phyloP scores from a whole-genome alignment of 345 rosid genomes.

The Pugionium dolabratum region DNA sequence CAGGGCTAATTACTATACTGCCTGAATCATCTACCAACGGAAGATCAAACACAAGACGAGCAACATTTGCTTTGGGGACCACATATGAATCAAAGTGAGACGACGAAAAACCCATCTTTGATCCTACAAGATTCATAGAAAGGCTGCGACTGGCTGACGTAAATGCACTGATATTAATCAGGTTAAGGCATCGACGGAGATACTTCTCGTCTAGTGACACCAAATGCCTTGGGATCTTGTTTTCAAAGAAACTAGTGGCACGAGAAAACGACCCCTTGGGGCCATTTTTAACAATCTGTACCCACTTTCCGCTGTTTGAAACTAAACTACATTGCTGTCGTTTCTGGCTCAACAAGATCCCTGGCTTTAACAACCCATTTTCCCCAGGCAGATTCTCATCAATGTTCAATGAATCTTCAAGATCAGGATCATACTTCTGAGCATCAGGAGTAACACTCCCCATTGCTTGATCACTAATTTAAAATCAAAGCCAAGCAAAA shows the following conservation, averaged over 20 bases:
- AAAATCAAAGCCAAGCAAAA: conserved; percentile 23
- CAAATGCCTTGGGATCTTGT: conserved; percentile 73
- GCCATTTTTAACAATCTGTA: conserved; percentile 50
- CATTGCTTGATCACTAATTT: conserved; percentile 45
- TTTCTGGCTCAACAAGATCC: conserved; percentile 45
- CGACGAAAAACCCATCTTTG: conserved; percentile 45
- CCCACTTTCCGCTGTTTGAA: conserved; percentile 51
- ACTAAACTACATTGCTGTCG: conserved; percentile 45
- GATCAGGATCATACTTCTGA: not conserved
- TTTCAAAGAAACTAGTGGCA: conserved; percentile 46
- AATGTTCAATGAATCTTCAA: conserved; percentile 46
- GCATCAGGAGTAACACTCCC: conserved; percentile 43
- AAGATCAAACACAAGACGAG: conserved; percentile 55
- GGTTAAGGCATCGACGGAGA: conserved; percentile 69
- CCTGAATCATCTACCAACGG: conserved; percentile 51
- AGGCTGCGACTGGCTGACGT: conserved; percentile 50
- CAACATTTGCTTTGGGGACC: conserved; percentile 42
- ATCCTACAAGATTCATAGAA: conserved; percentile 46
- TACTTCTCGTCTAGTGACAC: conserved; percentile 72
- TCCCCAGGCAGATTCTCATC: conserved; percentile 33
- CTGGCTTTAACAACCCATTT: conserved; percentile 30
- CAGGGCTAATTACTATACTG: conserved; percentile 51
- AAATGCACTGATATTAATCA: conserved; percentile 56
- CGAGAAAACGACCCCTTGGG: conserved; percentile 51
- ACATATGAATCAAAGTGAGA: conserved; percentile 38